Percentiles rank a stretch among this genome's conserved stretches.
phyloP scores from a whole-genome alignment of 768 basidiomycete genomes.

The Leccinum variicolor region DNA sequence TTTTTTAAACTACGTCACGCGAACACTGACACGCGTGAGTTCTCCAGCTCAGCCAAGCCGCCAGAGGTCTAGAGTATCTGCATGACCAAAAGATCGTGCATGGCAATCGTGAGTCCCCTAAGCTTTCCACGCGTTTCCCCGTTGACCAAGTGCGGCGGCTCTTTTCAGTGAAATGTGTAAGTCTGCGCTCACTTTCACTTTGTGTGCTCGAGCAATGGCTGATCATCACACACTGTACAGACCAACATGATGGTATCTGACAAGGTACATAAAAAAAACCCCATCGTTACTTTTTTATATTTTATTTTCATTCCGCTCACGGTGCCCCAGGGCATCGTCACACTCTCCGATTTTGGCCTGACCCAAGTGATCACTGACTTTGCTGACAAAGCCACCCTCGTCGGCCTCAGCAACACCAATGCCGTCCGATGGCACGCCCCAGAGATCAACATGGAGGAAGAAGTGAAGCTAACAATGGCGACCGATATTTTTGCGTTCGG shows the following conservation, averaged over 20 bases:
- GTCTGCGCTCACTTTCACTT: conserved; percentile 19
- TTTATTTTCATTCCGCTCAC: background rate
- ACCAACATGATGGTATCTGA: conserved; percentile 56
- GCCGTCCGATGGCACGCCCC: conserved; percentile 62
- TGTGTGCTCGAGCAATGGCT: background rate
- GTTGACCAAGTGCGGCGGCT: background rate
- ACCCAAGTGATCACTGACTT: conserved; percentile 59
- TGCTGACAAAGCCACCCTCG: conserved; percentile 44
- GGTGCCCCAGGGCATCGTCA: conserved; percentile 43
- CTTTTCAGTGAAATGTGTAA: conserved; percentile 55
- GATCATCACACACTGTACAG: conserved; percentile 27
- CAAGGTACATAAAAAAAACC: conserved; percentile 30
- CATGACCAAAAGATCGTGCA: conserved; percentile 52
- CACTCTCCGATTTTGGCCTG: conserved; percentile 64
- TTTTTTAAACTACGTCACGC: background rate
- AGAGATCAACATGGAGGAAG: conserved; percentile 48
- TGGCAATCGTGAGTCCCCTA: conserved; percentile 52
- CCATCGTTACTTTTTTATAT: background rate
- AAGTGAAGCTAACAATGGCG: conserved; percentile 40
- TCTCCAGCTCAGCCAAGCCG: conserved; percentile 48
- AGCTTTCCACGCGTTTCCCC: background rate
- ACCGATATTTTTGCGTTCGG: conserved; percentile 58
- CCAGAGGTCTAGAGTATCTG: conserved; percentile 54
- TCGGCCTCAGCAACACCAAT: conserved; percentile 43
- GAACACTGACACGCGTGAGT: background rate